Percentiles rank a stretch among this genome's conserved stretches.
Evolutionary conservation across 768 basidiomycete genomes (phyloP).

Genomic region (Lentinula aciculospora): DNA sequence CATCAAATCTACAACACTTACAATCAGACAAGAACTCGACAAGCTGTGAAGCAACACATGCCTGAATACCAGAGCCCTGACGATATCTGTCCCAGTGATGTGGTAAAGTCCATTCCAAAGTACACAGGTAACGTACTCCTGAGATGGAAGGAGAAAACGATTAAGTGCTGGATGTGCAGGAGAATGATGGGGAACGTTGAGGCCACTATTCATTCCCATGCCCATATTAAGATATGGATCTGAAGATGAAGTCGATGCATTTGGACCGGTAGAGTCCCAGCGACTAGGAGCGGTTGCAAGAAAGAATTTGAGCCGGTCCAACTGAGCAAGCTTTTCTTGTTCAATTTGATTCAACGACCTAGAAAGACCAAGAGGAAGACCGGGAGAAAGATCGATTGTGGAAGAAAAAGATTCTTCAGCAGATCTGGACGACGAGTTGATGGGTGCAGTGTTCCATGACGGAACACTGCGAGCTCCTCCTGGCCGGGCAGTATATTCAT

Average conservation of each 20-base stretch:
- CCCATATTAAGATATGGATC: constrained; percentile 9
- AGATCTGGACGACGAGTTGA: not conserved
- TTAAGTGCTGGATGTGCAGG: constrained; percentile 76
- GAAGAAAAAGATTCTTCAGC: constrained; percentile 17
- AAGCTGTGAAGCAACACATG: constrained; percentile 23
- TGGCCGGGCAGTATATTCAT: constrained; percentile 7
- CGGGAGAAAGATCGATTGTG: constrained; percentile 17
- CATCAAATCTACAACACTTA: constrained; percentile 24
- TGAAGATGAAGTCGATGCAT: constrained; percentile 20
- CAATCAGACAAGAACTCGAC: not conserved
- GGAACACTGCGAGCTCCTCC: not conserved
- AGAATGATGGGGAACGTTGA: constrained; percentile 24
- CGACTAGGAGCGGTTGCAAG: constrained; percentile 78
- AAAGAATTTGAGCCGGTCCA: constrained; percentile 85
- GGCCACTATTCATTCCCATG: constrained; percentile 3
- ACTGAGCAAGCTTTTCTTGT: constrained; percentile 64
- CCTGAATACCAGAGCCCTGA: constrained; percentile 90
- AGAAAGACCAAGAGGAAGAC: constrained; percentile 37
- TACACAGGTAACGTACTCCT: constrained; percentile 87
- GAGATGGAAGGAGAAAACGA: constrained; percentile 81
- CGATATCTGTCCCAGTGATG: constrained; percentile 96
- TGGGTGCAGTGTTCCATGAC: not conserved
- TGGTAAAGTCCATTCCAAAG: constrained; percentile 90
- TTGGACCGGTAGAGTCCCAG: constrained; percentile 41
- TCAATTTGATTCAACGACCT: constrained; percentile 60